Evolutionary conservation across 495 filamentous ascomycete species (phyloP).

Genomic region (Hypomontagnella submonticulosa): DNA sequence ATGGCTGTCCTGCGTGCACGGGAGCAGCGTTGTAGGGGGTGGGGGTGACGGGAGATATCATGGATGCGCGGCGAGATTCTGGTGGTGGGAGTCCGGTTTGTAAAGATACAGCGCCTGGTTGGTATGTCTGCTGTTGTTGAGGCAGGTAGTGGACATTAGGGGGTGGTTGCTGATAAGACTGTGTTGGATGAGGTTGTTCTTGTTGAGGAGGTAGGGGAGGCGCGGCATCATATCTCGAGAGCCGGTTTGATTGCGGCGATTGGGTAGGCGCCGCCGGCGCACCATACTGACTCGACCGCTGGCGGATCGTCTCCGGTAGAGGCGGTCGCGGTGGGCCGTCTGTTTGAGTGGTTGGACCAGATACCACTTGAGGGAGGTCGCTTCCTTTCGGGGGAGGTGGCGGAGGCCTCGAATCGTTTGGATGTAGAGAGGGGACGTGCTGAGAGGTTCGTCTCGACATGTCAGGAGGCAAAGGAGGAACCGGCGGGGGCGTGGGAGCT

Average conservation of each 20-base stretch:
- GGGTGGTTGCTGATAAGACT: slow-evolving; percentile 41
- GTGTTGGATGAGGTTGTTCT: slow-evolving; percentile 34
- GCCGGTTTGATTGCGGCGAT: slow-evolving; percentile 40
- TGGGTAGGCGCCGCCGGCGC: slow-evolving; percentile 35
- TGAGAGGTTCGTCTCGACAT: slow-evolving; percentile 51
- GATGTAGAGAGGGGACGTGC: slow-evolving; percentile 29
- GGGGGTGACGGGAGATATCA: slow-evolving; percentile 43
- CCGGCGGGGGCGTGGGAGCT: slow-evolving; percentile 67
- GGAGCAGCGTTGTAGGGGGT: slow-evolving; percentile 35
- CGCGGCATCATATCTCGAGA: slow-evolving; percentile 57
- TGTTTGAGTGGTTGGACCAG: slow-evolving; percentile 21
- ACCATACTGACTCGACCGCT: slow-evolving; percentile 46
- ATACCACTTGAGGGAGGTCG: slow-evolving; percentile 40
- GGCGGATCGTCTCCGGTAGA: slow-evolving; percentile 47
- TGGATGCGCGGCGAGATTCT: slow-evolving; percentile 45
- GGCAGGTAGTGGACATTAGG: slow-evolving; percentile 46
- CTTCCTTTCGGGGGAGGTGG: slow-evolving; percentile 59
- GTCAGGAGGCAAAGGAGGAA: slow-evolving; percentile 77
- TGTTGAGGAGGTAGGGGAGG: slow-evolving; percentile 55
- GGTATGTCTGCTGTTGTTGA: slow-evolving; percentile 45
- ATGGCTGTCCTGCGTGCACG: slow-evolving; percentile 23
- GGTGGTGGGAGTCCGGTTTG: slow-evolving; percentile 32
- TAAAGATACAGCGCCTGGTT: slow-evolving; percentile 32
- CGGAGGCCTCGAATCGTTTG: slow-evolving; percentile 47
- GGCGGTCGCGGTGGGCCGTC: slow-evolving; percentile 53